Percentiles rank a stretch among this genome's conserved stretches.
phyloP scores from a whole-genome alignment of 176 grass and related monocot species.

The Zoysia japonica region DNA sequence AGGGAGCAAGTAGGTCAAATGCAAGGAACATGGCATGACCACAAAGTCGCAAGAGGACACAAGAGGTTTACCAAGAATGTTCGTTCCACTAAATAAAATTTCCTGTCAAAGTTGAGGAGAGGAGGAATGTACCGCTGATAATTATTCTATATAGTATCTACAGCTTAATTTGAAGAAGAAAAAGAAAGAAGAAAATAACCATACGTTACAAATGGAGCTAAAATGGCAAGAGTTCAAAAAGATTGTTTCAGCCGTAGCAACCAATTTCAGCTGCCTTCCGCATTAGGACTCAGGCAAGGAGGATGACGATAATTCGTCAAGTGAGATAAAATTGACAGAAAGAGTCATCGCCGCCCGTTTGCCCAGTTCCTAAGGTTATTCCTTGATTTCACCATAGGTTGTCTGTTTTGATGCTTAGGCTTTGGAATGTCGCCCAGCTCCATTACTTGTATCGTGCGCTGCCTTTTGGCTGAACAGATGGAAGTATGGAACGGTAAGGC shows the following conservation, averaged over 20 bases:
- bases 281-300: slow-evolving; percentile 13
- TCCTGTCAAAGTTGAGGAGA: slow-evolving; percentile 18
- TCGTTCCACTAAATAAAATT: slow-evolving; percentile 9
- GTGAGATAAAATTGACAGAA: slow-evolving; percentile 33
- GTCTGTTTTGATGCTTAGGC: slow-evolving; percentile 52
- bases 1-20: slow-evolving; percentile 30
- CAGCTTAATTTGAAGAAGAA: slow-evolving; percentile 55
- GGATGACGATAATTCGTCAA: slow-evolving; percentile 39
- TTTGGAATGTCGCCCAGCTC: slow-evolving; percentile 80
- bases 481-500: slow-evolving; percentile 14
- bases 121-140: slow-evolving; percentile 38
- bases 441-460: slow-evolving; percentile 84
- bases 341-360: slow-evolving; percentile 44
- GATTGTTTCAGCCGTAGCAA: slow-evolving; percentile 23
- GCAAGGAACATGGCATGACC: slow-evolving; percentile 2
- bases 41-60: slow-evolving; percentile 4
- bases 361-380: slow-evolving; percentile 56
- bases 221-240: slow-evolving; percentile 51
- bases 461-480: slow-evolving; percentile 68
- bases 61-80: slow-evolving; percentile 14
- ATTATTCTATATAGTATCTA: slow-evolving; percentile 66
- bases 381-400: slow-evolving; percentile 52
- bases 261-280: slow-evolving; percentile 32
- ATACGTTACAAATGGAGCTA: slow-evolving; percentile 51
- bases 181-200: slow-evolving; percentile 41